These are phyloP conservation scores for Fabrea salina DNA, from an alignment of 169 alveolate genomes.

Conservation along the genomic window DNA sequence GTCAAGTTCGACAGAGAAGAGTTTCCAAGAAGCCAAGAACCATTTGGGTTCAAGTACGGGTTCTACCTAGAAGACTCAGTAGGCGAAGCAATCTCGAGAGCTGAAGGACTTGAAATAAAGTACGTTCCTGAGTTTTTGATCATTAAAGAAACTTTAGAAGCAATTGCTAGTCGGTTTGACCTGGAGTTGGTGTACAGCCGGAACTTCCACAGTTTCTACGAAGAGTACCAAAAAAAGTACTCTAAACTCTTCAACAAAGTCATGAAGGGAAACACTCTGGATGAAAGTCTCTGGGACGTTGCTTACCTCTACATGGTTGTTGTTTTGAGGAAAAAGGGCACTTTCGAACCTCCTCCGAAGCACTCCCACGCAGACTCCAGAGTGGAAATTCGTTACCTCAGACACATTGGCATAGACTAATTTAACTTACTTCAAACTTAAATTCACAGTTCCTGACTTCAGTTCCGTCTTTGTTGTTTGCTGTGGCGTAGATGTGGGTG, in stretches of 20 bases:
- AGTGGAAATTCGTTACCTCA: no score
- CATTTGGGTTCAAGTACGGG: slow-evolving; percentile 17
- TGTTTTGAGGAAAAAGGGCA: not conserved
- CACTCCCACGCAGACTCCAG: slow-evolving; percentile 3
- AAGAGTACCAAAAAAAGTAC: slow-evolving; percentile 34
- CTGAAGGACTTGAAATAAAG: slow-evolving; percentile 49
- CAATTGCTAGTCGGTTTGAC: slow-evolving; percentile 55
- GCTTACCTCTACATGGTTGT: slow-evolving; percentile 10
- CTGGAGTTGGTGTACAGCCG: slow-evolving; percentile 50
- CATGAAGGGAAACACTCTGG: not conserved
- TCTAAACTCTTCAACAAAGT: not conserved
- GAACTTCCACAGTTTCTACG: slow-evolving; percentile 63
- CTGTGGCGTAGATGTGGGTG: slow-evolving; percentile 80
- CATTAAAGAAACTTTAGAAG: slow-evolving; percentile 43
- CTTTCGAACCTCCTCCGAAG: slow-evolving; percentile 14
- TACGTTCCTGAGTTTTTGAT: slow-evolving; percentile 72
- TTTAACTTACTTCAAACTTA: slow-evolving; percentile 78
- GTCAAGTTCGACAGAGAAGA: not conserved
- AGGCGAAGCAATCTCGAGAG: slow-evolving; percentile 41
- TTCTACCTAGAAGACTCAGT: slow-evolving; percentile 22
- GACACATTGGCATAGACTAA: no score
- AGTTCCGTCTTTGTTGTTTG: slow-evolving; percentile 83
- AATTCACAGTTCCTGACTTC: slow-evolving; percentile 86
- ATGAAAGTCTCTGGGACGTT: slow-evolving; percentile 4
- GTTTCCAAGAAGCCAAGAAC: not conserved